Conservation (phyloP, 495 filamentous ascomycete genomes). For the Pyronema domesticum region DNA sequence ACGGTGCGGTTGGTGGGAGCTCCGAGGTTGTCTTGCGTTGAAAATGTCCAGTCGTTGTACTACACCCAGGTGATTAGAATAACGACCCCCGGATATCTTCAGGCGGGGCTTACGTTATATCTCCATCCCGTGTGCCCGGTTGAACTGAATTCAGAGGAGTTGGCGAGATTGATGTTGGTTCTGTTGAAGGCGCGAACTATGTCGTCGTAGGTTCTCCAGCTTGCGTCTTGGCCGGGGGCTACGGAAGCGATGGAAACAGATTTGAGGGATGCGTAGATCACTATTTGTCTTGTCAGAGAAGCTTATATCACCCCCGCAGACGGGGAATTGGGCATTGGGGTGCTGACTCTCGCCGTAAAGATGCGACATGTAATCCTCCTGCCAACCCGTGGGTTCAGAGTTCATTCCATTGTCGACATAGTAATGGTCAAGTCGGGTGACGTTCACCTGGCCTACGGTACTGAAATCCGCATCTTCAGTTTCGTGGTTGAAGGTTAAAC, state of each 20-base stretch:
- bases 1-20: neutral
- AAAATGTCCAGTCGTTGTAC: neutral
- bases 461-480: neutral
- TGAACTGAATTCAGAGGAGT: neutral
- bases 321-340: neutral
- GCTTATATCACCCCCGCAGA: no score
- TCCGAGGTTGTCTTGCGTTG: neutral
- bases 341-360: neutral
- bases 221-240: no score
- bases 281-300: neutral
- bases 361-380: constrained; percentile 1
- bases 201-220: neutral
- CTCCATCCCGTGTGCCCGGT: neutral
- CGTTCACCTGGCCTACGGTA: neutral
- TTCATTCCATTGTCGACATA: neutral
- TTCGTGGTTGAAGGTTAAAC: neutral
- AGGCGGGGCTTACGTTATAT: neutral
- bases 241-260: neutral
- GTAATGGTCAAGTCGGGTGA: neutral
- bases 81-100: neutral
- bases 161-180: neutral
- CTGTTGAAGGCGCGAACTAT: neutral
- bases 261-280: neutral
- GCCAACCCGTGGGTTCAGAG: neutral
- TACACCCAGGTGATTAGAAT: neutral